Conservation (phyloP, 2,329 filamentous ascomycete genomes). For the Penicillium frequentans region DNA sequence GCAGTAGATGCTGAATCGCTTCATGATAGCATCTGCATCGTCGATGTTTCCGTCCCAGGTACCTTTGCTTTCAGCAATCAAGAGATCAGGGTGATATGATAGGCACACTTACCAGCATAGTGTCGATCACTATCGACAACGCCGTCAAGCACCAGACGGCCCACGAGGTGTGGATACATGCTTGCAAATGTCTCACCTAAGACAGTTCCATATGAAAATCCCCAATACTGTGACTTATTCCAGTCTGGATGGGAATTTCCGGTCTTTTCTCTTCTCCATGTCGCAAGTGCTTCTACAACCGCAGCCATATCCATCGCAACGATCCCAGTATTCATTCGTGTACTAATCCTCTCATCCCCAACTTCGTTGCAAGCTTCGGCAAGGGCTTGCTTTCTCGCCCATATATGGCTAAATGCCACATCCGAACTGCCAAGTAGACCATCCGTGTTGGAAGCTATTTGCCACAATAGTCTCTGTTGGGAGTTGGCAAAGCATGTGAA, state of each 20-base stretch:
- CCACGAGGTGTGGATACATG: slow-evolving; percentile 43
- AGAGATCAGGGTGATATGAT: neutral
- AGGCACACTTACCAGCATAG: slow-evolving; percentile 9
- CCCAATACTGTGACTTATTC: neutral
- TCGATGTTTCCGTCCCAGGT: slow-evolving; percentile 50
- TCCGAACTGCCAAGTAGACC: neutral
- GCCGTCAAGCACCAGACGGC: slow-evolving; percentile 45
- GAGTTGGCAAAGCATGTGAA: neutral
- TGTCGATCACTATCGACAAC: slow-evolving; percentile 43
- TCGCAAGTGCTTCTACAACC: neutral
- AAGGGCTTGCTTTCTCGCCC: neutral
- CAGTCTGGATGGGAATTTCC: neutral
- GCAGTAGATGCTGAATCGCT: slow-evolving; percentile 56
- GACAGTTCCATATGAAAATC: slow-evolving; percentile 43
- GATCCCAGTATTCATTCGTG: neutral
- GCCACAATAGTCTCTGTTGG: neutral
- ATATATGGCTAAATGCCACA: neutral
- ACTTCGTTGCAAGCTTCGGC: neutral
- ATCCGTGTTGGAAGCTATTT: neutral
- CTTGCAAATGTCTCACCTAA: slow-evolving; percentile 48
- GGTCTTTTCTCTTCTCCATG: neutral
- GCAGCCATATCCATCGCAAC: neutral
- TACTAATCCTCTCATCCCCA: neutral
- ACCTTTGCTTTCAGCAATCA: neutral
- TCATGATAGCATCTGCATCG: slow-evolving; percentile 57